phyloP scores from a whole-genome alignment of 164 flowering plant genomes.

The Vitis amurensis region DNA sequence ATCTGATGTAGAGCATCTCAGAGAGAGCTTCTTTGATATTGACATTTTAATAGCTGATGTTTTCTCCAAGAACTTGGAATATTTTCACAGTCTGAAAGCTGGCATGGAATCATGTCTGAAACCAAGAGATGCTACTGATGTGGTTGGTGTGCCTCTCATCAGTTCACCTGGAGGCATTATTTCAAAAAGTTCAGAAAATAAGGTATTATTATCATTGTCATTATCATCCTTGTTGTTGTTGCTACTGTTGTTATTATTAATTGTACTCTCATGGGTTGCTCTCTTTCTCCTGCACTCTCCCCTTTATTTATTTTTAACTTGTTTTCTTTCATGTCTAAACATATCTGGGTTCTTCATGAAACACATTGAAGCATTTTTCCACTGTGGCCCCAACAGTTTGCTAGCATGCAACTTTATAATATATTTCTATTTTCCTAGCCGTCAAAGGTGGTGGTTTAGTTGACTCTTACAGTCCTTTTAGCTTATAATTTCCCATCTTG shows the following conservation, averaged over 20 bases:
- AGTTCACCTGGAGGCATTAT: conserved; percentile 24
- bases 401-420: not conserved
- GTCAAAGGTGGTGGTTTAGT: not conserved
- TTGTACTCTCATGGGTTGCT: not conserved
- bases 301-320: not conserved
- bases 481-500: not conserved
- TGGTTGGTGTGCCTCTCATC: conserved; percentile 19
- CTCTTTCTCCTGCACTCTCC: not conserved
- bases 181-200: conserved; percentile 24
- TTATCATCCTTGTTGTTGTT: too few relatives aligned
- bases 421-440: not conserved
- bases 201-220: conserved; percentile 34
- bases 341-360: not conserved
- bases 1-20: conserved; percentile 43
- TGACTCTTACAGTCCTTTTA: not conserved
- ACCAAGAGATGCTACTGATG: conserved; percentile 20
- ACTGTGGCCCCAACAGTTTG: not conserved
- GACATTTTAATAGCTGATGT: conserved; percentile 33
- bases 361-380: not conserved
- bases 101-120: conserved; percentile 42
- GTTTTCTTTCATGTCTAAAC: not conserved
- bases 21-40: conserved; percentile 39
- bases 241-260: not conserved
- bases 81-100: conserved; percentile 44
- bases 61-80: conserved; percentile 54